These are phyloP conservation scores for Syzygium oleosum DNA, from an alignment of 345 rosid genomes.

Conservation along the genomic window DNA sequence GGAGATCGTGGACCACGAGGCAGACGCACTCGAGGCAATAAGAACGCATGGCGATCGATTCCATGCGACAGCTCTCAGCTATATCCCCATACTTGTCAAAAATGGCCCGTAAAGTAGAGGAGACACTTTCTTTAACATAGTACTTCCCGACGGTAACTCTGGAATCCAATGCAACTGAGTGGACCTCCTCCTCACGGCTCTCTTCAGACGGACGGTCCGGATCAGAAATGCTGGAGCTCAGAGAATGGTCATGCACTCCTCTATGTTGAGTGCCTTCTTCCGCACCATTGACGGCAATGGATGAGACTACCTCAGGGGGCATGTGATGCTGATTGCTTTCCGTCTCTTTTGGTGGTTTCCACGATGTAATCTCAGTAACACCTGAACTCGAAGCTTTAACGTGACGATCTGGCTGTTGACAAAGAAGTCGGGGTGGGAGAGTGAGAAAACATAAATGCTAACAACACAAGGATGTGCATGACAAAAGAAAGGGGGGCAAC, in stretches of 20 bases:
- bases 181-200: constrained; percentile 36
- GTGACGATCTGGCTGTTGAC: constrained; percentile 5
- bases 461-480: not conserved
- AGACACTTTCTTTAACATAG: constrained; percentile 43
- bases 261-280: not conserved
- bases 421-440: not conserved
- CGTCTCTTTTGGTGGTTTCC: not conserved
- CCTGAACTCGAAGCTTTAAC: not conserved
- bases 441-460: not conserved
- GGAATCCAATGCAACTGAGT: constrained; percentile 53
- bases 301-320: not conserved
- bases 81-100: constrained; percentile 67
- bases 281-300: not conserved
- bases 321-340: not conserved
- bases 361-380: not conserved
- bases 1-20: constrained; percentile 63
- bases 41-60: constrained; percentile 60
- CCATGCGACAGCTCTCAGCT: constrained; percentile 60
- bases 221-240: constrained; percentile 34
- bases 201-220: constrained; percentile 15
- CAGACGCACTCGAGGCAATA: constrained; percentile 70
- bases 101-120: constrained; percentile 42
- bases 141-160: constrained; percentile 63
- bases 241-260: not conserved
- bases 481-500: not conserved